Percentiles rank a stretch among this genome's conserved stretches.
phyloP scores from a whole-genome alignment of 495 filamentous ascomycete genomes.

The Penicillium waksmanii region DNA sequence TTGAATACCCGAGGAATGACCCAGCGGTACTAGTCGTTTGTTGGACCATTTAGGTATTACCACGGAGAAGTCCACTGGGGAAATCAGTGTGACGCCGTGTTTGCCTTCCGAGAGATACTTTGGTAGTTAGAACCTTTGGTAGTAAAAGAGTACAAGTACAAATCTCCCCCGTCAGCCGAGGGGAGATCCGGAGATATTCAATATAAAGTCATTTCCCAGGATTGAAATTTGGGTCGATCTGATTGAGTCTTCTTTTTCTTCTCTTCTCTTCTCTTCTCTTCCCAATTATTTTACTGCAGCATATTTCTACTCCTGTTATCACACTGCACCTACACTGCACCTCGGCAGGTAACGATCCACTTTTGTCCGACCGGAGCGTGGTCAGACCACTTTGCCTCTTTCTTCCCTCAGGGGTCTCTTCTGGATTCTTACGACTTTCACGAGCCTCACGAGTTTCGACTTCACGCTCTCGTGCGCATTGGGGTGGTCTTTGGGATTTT shows the following conservation, averaged over 20 bases:
- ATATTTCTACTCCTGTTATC: too few relatives aligned
- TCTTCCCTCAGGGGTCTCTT: constrained; percentile 7
- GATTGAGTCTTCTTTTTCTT: neutral
- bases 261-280: neutral
- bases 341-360: constrained; percentile 25
- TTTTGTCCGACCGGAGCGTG: constrained; percentile 22
- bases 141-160: too few relatives aligned
- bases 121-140: too few relatives aligned
- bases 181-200: neutral
- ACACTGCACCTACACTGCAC: neutral
- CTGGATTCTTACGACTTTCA: neutral
- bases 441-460: too few relatives aligned
- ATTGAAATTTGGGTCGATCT: too few relatives aligned
- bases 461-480: neutral
- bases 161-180: too few relatives aligned
- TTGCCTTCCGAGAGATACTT: neutral
- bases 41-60: too few relatives aligned
- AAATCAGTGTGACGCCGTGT: neutral
- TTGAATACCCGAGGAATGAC: constrained; percentile 7
- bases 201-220: neutral
- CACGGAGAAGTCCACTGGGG: too few relatives aligned
- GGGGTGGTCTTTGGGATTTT: neutral
- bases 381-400: constrained; percentile 34
- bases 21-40: neutral
- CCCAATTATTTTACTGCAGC: neutral